Conservation (phyloP, 257 asterid genomes). For the Fraxinus pennsylvanica region DNA sequence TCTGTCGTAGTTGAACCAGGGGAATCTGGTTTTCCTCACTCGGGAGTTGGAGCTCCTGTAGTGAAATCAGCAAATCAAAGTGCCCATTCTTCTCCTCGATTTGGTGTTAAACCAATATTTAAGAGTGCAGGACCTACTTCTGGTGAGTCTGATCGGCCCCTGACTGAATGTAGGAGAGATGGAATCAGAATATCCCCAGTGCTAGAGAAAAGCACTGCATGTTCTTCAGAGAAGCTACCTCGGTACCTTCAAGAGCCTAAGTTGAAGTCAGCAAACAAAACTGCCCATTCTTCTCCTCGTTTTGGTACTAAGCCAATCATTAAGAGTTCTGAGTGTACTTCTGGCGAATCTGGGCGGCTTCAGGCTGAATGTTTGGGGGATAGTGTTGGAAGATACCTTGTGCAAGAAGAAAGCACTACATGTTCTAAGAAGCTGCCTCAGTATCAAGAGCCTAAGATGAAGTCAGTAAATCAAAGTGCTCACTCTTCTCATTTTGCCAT, state of each 20-base stretch:
- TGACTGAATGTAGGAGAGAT: conserved; percentile 23
- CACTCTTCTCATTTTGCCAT: conserved; percentile 20
- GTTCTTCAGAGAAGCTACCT: conserved; percentile 17
- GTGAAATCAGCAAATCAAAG: conserved; percentile 19
- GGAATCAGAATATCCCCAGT: conserved; percentile 35
- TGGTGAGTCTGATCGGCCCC: conserved; percentile 14
- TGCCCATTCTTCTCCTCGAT: conserved; percentile 17
- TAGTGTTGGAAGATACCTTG: conserved; percentile 6
- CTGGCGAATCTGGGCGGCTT: conserved; percentile 11
- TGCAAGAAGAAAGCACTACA: neutral
- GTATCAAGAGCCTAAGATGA: conserved; percentile 30
- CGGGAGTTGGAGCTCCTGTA: neutral
- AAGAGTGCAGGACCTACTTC: conserved; percentile 12
- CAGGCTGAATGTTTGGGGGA: conserved; percentile 17
- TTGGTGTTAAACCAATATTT: neutral
- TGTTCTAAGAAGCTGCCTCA: neutral
- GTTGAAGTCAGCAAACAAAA: conserved; percentile 32
- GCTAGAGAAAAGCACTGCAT: conserved; percentile 37
- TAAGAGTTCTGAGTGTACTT: conserved; percentile 26
- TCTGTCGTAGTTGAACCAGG: conserved; percentile 14
- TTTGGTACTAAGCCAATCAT: conserved; percentile 24
- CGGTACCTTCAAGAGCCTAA: conserved; percentile 31
- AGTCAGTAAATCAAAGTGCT: conserved; percentile 24
- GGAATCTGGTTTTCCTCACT: neutral
- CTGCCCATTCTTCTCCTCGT: conserved; percentile 39